phyloP scores from a whole-genome alignment of 768 basidiomycete species.

The Auriscalpium microsporum region DNA sequence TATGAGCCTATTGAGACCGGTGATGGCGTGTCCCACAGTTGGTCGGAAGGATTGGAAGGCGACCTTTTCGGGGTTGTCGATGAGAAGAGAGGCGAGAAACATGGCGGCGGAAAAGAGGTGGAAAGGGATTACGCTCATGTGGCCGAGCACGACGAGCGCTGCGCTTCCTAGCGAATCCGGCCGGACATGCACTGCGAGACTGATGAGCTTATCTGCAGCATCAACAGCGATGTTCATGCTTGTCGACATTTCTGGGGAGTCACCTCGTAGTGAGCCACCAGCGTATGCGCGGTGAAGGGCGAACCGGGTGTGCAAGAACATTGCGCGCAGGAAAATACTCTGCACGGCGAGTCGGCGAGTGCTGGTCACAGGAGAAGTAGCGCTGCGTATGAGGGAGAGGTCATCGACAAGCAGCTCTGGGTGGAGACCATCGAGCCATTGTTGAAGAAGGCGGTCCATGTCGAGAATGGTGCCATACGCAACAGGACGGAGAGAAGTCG shows the following conservation, averaged over 20 bases:
- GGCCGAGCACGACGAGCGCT: constrained; percentile 65
- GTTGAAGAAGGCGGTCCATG: constrained; percentile 60
- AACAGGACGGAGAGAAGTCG: constrained; percentile 66
- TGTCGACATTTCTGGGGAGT: constrained; percentile 17
- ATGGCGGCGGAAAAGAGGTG: constrained; percentile 82
- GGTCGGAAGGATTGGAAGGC: constrained; percentile 70
- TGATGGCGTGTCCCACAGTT: constrained; percentile 62
- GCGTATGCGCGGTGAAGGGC: constrained; percentile 78
- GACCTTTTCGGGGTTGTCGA: constrained; percentile 71
- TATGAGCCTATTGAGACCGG: constrained; percentile 55
- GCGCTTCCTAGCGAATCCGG: constrained; percentile 68
- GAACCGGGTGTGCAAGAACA: constrained; percentile 78
- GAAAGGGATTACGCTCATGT: constrained; percentile 79
- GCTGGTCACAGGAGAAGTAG: constrained; percentile 53
- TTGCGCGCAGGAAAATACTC: constrained; percentile 70
- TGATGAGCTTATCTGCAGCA: constrained; percentile 71
- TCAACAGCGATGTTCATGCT: constrained; percentile 68
- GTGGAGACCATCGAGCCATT: constrained; percentile 76
- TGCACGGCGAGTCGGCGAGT: constrained; percentile 67
- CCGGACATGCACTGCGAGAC: constrained; percentile 66
- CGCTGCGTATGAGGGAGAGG: constrained; percentile 60
- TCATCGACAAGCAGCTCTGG: constrained; percentile 70
- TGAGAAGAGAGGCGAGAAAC: constrained; percentile 88
- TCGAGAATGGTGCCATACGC: constrained; percentile 64
- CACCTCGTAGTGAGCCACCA: constrained; percentile 19